phyloP scores from a whole-genome alignment of 768 basidiomycete species.

The Leccinum sublutescens region DNA sequence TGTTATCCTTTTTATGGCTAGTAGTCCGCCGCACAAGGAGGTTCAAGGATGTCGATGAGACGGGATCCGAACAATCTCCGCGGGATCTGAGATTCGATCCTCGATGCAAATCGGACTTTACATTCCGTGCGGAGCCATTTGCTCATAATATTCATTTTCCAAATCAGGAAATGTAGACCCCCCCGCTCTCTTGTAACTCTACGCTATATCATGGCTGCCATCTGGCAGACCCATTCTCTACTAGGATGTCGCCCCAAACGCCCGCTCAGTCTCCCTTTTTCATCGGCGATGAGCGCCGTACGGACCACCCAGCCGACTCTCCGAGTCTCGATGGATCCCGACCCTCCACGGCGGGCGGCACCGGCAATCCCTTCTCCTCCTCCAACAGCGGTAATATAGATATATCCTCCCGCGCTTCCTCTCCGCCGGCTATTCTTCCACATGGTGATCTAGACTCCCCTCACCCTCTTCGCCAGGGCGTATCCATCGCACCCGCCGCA shows the following conservation, averaged over 20 bases:
- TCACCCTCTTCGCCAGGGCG: constrained; percentile 36
- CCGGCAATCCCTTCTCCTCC: constrained; percentile 51
- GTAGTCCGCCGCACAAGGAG: constrained; percentile 17
- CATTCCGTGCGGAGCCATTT: constrained; percentile 10
- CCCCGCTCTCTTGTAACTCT: neutral
- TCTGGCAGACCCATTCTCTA: constrained; percentile 16
- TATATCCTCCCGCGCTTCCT: constrained; percentile 28
- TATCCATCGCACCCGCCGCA: constrained; percentile 37
- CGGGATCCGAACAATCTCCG: constrained; percentile 23
- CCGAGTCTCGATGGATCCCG: constrained; percentile 9
- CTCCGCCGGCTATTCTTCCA: neutral
- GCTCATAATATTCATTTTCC: neutral
- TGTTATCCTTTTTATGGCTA: neutral
- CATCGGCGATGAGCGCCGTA: constrained; percentile 16
- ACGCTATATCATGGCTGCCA: constrained; percentile 3
- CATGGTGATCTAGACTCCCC: constrained; percentile 26
- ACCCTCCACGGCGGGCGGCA: constrained; percentile 28
- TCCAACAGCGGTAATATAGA: constrained; percentile 47
- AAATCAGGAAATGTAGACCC: neutral
- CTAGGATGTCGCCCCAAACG: neutral
- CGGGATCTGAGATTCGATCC: constrained; percentile 28
- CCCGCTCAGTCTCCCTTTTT: constrained; percentile 17
- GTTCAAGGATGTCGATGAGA: neutral
- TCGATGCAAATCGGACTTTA: constrained; percentile 18
- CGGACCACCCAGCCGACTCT: constrained; percentile 4